phyloP scores from a whole-genome alignment of 1,284 basidiomycete species.

The Hymenochaete sp. region DNA sequence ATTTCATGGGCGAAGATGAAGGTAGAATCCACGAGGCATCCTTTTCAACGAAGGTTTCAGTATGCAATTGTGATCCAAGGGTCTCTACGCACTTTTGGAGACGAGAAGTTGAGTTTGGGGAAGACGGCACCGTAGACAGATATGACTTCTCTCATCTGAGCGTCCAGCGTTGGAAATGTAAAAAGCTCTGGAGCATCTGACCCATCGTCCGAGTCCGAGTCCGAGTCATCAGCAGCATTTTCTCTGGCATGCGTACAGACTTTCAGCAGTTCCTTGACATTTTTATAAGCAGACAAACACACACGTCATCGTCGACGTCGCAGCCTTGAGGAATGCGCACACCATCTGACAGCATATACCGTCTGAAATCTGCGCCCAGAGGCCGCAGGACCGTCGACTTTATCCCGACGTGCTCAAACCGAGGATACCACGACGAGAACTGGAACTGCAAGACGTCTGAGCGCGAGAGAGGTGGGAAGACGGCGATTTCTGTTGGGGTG shows the following conservation, averaged over 20 bases:
- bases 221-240: conserved; percentile 32
- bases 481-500: no score
- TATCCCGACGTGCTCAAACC: conserved; percentile 62
- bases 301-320: conserved; percentile 32
- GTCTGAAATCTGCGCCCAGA: conserved; percentile 53
- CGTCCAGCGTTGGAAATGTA: conserved; percentile 73
- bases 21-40: conserved; percentile 92
- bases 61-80: conserved; percentile 5
- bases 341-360: conserved; percentile 73
- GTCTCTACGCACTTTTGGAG: conserved; percentile 52
- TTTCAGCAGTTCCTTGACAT: background rate
- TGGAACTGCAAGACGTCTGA: conserved; percentile 66
- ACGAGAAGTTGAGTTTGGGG: conserved; percentile 92
- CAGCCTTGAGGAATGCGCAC: conserved; percentile 80
- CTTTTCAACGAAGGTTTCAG: conserved; percentile 32
- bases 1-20: conserved; percentile 78
- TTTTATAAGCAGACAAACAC: no score
- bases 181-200: conserved; percentile 36
- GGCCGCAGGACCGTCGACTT: conserved; percentile 75
- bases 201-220: conserved; percentile 27
- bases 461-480: conserved; percentile 46
- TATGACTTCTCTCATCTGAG: conserved; percentile 62
- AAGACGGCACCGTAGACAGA: conserved; percentile 76
- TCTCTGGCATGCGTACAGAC: conserved; percentile 4
- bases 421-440: conserved; percentile 84